These are phyloP conservation scores for Persicaria maculosa DNA, from an alignment of 148 eudicot genomes.

Conservation along the genomic window DNA sequence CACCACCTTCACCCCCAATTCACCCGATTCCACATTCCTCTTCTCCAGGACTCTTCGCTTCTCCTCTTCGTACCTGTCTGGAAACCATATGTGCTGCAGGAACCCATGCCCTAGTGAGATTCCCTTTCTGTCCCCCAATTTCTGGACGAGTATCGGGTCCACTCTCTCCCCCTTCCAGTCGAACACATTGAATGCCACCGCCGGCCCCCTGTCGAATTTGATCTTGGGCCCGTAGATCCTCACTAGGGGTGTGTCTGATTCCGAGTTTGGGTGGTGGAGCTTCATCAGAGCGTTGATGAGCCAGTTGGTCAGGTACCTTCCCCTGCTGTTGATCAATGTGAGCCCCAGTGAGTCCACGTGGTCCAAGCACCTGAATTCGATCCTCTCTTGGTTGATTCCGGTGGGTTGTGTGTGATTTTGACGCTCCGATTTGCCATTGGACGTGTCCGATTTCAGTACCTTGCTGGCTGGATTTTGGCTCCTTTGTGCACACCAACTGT, in stretches of 20 bases:
- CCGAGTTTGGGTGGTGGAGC: constrained; percentile 70
- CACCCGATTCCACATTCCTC: constrained; percentile 19
- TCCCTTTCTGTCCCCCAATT: constrained; percentile 82
- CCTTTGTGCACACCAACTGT: constrained; percentile 10
- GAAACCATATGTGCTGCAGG: constrained; percentile 58
- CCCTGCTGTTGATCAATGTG: constrained; percentile 49
- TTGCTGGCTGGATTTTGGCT: constrained; percentile 16
- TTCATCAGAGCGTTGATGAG: constrained; percentile 62
- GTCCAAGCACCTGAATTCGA: constrained; percentile 68
- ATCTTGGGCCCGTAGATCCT: constrained; percentile 79
- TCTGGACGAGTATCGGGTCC: constrained; percentile 81
- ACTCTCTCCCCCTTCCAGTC: constrained; percentile 96
- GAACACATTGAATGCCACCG: constrained; percentile 76
- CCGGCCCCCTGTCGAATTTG: constrained; percentile 83
- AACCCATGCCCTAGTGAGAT: constrained; percentile 66
- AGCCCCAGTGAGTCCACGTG: constrained; percentile 76
- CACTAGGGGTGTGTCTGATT: constrained; percentile 43
- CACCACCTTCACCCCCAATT: constrained; percentile 42
- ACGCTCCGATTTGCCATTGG: neutral
- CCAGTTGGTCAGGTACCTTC: constrained; percentile 84
- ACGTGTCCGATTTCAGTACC: constrained; percentile 18
- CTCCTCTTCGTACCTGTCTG: constrained; percentile 53
- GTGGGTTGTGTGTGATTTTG: neutral
- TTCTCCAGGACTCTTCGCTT: constrained; percentile 36
- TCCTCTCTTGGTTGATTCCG: neutral